Base-by-base conservation (phyloP, 306 rosid genomes). In the Spatholobus suberectus region DNA sequence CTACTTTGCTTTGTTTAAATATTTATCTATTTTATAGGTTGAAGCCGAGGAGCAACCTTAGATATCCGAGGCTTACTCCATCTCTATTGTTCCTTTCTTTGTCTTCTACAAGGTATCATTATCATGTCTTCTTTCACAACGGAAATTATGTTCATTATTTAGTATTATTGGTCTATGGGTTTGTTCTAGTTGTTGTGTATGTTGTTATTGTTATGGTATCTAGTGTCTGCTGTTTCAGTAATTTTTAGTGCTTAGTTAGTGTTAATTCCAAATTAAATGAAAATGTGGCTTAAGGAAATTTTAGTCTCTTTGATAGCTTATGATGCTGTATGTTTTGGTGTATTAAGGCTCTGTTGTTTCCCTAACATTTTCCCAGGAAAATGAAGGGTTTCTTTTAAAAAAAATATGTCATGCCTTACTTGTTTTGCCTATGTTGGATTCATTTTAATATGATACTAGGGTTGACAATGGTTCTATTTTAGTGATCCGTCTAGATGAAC, bases 21-120 rank as follows among this genome's bases (percentile, higher is more conserved):
- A 5, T 46, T 21, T 13, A 49, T 67, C 26, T 37, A 18, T 11
- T 58, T 77, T 90, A 9, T 44, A 96, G 98, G 97, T 91, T 69
- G 99, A 96, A 88, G 99, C 98, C 72, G 99, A 96, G 82, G 98
- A 94, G 59, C 94, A 89, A 73, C 97, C 97, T 3, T 96, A 90
- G 85, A 91, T 96, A 26, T 93, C 99, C 1, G 98, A 91, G 88
- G 94, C 94, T 66, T 92, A 89, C 75, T 89, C 97, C 0, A 96
- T 96, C 38, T 86, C 98, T 78, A 96, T 96, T 38, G 99, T 96
- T 71, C 99, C 99, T 44, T 94, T 51, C 84, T 94, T 96, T 57
- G 97, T 84, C 77, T 91, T 96, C 82, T 79, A 71, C 66, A 94
- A 96, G 97, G 99, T 93, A 37, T 55, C 8, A 5, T 82, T 49